Conservation (phyloP, 1,284 basidiomycete genomes). For the Sporisorium sorghi region DNA sequence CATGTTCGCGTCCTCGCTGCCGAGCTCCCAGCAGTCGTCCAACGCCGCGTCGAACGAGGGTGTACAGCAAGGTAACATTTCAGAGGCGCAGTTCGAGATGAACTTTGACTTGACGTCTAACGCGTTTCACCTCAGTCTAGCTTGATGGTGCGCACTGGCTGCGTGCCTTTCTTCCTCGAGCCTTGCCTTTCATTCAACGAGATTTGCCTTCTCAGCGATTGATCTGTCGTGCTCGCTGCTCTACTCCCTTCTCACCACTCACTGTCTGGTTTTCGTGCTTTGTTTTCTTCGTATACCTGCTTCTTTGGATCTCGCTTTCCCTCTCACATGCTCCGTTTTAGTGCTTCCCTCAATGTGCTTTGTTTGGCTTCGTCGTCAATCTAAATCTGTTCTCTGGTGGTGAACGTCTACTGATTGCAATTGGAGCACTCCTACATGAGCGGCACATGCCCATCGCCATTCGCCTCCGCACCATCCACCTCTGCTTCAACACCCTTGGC, state of each 20-base stretch:
- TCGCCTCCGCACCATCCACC: not conserved
- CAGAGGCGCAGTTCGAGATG: conserved; percentile 12
- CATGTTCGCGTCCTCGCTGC: conserved; percentile 4
- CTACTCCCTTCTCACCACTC: not conserved
- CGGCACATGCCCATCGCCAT: conserved; percentile 19
- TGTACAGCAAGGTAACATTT: not conserved
- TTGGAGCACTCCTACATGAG: not conserved
- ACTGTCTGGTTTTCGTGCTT: not conserved
- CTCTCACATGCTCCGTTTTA: not conserved
- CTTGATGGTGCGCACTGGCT: not conserved
- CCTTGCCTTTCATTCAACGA: too few relatives aligned
- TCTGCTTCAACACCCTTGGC: conserved; percentile 8
- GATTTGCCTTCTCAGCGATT: too few relatives aligned
- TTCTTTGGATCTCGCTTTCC: not conserved
- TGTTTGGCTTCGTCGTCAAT: not conserved
- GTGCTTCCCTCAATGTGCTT: conserved; percentile 7
- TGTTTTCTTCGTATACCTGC: not conserved
- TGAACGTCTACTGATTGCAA: conserved; percentile 1
- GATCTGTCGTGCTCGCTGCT: not conserved
- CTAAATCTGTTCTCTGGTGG: too few relatives aligned
- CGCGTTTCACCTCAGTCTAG: too few relatives aligned
- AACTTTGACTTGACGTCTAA: conserved; percentile 32
- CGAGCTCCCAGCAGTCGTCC: conserved; percentile 2
- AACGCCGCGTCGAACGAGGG: not conserved
- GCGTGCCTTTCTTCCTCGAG: not conserved